Base-by-base conservation (phyloP, 495 filamentous ascomycete genomes). In the Tuber calosporum region DNA sequence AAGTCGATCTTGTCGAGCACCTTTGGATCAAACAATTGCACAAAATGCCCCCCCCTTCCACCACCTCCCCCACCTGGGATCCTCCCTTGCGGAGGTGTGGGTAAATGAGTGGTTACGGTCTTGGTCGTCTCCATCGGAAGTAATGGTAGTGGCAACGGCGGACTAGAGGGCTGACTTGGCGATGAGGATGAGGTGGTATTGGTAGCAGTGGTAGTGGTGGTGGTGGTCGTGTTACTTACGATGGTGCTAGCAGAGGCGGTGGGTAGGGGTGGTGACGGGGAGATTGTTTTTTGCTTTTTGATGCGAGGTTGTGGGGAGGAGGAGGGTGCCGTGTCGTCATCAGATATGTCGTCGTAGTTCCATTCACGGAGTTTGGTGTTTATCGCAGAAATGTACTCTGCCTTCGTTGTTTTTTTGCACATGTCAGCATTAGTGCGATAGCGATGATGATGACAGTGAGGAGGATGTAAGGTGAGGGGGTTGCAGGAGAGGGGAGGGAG, bases 321-420 rank as follows among this genome's bases (percentile, higher is more conserved):
- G 36, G 43, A 38, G 37, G 39, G 37, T 8, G 43, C 22, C 15
- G 43, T 58, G 5, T 79, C 77, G 26, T 79, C 77, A 45, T 79
- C 77, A n/a, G 72, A 75, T 36, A 75, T 75, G n/a, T 71, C 72
- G 39, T 73, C 77, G 58, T 80, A 80, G 38, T 79, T 79, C 78
- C 78, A 80, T 70, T 80, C 78, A 39, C 67, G 72, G 30, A 80
- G 66, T 72, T 80, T 79, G 40, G 68, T 68, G 62, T 69, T 73
- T 43, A 80, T 79, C 77, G 73, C 79, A 34, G 70, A 53, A 68
- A 80, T 75, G 69, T 80, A 80, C 39, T 80, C 78, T 58, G 53
- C 70, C 78, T 80, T 77, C 30, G 48, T 72, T 8, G 48, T 36
- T 38, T 40, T 40, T 40, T 69, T 13, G 4, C 68, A 69, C 68